Conservation (phyloP, 345 rosid species). For the Brassica incana region DNA sequence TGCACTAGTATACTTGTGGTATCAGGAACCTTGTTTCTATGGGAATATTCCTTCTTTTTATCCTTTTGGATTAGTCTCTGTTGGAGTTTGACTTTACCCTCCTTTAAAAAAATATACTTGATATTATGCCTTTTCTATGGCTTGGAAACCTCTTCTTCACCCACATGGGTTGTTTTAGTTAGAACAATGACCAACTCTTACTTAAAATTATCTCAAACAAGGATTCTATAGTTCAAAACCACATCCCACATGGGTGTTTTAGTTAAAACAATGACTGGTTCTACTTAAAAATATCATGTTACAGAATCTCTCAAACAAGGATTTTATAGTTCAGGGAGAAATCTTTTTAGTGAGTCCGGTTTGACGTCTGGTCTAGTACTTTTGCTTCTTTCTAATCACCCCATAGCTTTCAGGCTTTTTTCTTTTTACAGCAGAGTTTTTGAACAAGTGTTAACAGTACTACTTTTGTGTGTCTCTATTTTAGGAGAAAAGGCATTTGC, state of each 20-base stretch:
- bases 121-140: constrained; percentile 23
- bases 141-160: constrained; percentile 31
- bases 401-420: constrained; percentile 20
- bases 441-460: constrained; percentile 6
- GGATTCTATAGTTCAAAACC: too few species aligned
- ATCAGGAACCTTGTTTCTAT: constrained; percentile 35
- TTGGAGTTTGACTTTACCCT: constrained; percentile 29
- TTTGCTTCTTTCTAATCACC: constrained; percentile 10
- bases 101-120: neutral
- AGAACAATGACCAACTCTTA: neutral
- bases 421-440: constrained; percentile 1
- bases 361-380: too few species aligned
- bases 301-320: neutral
- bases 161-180: constrained; percentile 22
- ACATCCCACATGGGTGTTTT: constrained; percentile 15
- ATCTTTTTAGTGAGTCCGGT: neutral
- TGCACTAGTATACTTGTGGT: constrained; percentile 28
- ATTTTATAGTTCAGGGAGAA: neutral
- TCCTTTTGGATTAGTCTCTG: constrained; percentile 34
- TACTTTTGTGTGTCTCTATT: constrained; percentile 25
- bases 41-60: constrained; percentile 35
- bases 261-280: constrained; percentile 18
- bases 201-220: too few species aligned
- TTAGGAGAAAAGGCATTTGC: constrained; percentile 78
- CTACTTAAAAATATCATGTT: constrained; percentile 9